phyloP scores from a whole-genome alignment of 2,329 filamentous ascomycete species.

The Arthrocladium fulminans region DNA sequence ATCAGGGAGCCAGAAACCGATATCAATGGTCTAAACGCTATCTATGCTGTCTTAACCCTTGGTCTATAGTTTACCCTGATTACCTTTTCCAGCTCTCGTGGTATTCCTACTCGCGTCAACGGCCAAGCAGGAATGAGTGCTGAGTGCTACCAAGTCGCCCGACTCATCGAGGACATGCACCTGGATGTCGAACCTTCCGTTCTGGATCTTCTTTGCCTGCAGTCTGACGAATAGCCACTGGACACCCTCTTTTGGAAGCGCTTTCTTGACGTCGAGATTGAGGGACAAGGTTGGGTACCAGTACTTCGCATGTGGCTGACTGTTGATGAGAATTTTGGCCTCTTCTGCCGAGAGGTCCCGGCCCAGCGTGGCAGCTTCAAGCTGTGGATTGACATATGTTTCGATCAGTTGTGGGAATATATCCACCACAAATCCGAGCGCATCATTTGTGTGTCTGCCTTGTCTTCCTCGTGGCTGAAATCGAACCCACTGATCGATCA shows the following conservation, averaged over 20 bases:
- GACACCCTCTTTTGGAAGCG: slow-evolving; percentile 55
- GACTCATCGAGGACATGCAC: slow-evolving; percentile 56
- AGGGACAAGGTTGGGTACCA: slow-evolving; percentile 72
- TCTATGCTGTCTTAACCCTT: slow-evolving; percentile 12
- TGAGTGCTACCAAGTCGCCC: slow-evolving; percentile 58
- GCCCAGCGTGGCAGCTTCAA: slow-evolving; percentile 26
- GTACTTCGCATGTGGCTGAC: slow-evolving; percentile 31
- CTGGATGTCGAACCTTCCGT: slow-evolving; percentile 68
- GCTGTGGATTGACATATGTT: slow-evolving; percentile 30
- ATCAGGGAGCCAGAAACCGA: background rate
- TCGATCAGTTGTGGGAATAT: slow-evolving; percentile 61
- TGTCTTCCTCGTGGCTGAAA: slow-evolving; percentile 40
- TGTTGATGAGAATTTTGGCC: slow-evolving; percentile 25
- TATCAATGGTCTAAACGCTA: background rate
- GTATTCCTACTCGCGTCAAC: slow-evolving; percentile 56
- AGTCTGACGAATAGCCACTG: slow-evolving; percentile 64
- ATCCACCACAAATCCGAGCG: slow-evolving; percentile 59
- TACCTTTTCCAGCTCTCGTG: slow-evolving; percentile 37
- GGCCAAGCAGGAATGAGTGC: slow-evolving; percentile 59
- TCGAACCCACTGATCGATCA: slow-evolving; percentile 59
- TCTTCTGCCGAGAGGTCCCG: slow-evolving; percentile 27
- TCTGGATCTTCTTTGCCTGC: slow-evolving; percentile 56
- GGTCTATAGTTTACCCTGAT: slow-evolving; percentile 18
- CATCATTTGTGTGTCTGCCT: slow-evolving; percentile 52
- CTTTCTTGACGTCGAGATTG: slow-evolving; percentile 69